Evolutionary conservation across 805 yeast genomes (phyloP), one percentile per base, ranked within the genome.

Genomic region (Tetrapisispora taiwanensis): DNA sequence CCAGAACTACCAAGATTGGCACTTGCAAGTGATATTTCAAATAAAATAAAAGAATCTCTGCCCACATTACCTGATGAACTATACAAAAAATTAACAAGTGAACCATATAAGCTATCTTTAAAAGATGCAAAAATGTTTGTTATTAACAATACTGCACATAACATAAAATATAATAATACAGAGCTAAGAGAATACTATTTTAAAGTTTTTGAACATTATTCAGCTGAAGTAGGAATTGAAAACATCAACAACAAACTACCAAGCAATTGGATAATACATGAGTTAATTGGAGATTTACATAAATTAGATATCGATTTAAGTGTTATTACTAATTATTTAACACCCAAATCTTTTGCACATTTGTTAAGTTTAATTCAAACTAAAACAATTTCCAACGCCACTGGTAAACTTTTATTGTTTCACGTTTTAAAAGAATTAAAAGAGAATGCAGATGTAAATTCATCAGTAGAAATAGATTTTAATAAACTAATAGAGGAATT

Each of bases 211-310:
- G 31, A 49, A 9, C 28, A 3, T 60, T 83, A 24, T 72, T 66
- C 48, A 46, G 57, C 8, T 28, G 17, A 44, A 6, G 60, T 63
- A 10, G 55, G 46, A 1, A 32, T 48, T 13, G 48, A 61, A 10
- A 27, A 37, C 27, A 48, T 50, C 44, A 57, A 57, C 14, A 53
- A 59, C 8, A 76, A 69, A 46, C 48, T 67, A 34, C 78, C 78
- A 2, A 77, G 79, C 26, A 85, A 83, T 56, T 90, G 95, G 95
- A 61, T 87, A 8, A 76, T 86, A 7, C 89, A 90, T 63, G 89
- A 86, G 50, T 65, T 87, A 34, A 55, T 86, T 15, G 96, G 97
- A 0, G 68, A 76, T 13, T 68, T 85, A 47, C 70, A 77, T 7
- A 79, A 76, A 55, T 68, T 75, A 7, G 67, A 72, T 20, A 36